Conservation (phyloP, 2,329 filamentous ascomycete genomes). For the Colletotrichum tamarilloi region DNA sequence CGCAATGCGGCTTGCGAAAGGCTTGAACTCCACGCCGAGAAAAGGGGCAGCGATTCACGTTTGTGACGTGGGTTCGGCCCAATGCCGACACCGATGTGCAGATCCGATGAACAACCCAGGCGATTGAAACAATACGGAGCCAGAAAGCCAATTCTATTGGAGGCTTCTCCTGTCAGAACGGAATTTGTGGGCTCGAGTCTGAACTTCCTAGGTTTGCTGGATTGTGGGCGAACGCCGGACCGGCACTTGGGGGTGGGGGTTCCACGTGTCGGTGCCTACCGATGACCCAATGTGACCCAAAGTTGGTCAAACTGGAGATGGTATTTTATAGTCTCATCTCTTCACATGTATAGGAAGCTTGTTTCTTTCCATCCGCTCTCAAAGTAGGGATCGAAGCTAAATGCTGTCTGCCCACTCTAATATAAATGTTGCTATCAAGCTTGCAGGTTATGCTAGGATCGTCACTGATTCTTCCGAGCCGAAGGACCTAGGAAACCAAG, state of each 20-base stretch:
- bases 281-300: background rate
- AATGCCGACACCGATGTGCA: background rate
- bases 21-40: background rate
- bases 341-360: background rate
- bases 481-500: background rate
- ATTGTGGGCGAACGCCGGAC: slow-evolving; percentile 4
- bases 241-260: background rate
- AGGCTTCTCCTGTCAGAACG: background rate
- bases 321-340: background rate
- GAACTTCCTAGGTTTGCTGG: background rate
- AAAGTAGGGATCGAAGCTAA: background rate
- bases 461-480: background rate
- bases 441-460: background rate
- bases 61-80: background rate
- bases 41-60: background rate
- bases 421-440: background rate
- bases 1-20: background rate
- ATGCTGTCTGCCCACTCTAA: background rate
- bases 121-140: background rate
- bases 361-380: background rate
- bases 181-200: background rate
- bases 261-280: slow-evolving; percentile 8
- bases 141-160: background rate
- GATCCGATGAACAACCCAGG: background rate
- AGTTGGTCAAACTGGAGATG: background rate